Base-by-base conservation (phyloP, 2,329 filamentous ascomycete species). In the Mycosphaerella sp. region DNA sequence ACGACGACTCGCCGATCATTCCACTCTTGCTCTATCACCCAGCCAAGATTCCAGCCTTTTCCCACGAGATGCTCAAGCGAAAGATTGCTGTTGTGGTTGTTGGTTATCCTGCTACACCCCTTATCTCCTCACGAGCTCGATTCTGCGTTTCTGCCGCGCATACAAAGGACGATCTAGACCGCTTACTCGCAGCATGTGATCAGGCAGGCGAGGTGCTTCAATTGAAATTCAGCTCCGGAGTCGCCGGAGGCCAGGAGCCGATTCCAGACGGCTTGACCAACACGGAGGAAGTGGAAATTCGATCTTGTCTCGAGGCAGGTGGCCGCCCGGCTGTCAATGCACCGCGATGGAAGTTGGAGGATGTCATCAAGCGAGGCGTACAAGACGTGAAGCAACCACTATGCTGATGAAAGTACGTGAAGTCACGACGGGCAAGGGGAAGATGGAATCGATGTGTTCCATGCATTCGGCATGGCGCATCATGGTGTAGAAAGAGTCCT, bases 21-120 rank as follows among this genome's bases (percentile, higher is more conserved):
- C 93, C 93, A 48, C 71, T 98, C 60, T 80, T 95, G 65, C 82
- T 98, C 25, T 98, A 96, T 78, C 89, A 97, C 73, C 93, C 93
- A n/a, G 93, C 88, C 64, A 98, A 98, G 75, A 96, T 98, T 78
- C 87, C 91, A 4, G 91, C 93, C 53, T 98, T 98, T 72, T 96
- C 89, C 44, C 93, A 95, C 68, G 93, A 97, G 71, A 97, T 98
- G 93, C 81, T 97, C 54, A 88, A 87, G 73, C 88, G 93, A 66
- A 97, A 96, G 72, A 97, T 98, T 62, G 93, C 91, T 0, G 88
- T 97, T 45, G 93, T 98, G 35, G 88, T 98, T 41, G 93, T 98
- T 55, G 93, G 91, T 46, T 98, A 98, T 68, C 93, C 93, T 5
- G 93, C 91, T 7, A 98, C 93, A 2, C 93, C 93, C 1, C 80